Base-by-base conservation (phyloP, 352 stramenopile species). In the Pythium brachiatum region DNA sequence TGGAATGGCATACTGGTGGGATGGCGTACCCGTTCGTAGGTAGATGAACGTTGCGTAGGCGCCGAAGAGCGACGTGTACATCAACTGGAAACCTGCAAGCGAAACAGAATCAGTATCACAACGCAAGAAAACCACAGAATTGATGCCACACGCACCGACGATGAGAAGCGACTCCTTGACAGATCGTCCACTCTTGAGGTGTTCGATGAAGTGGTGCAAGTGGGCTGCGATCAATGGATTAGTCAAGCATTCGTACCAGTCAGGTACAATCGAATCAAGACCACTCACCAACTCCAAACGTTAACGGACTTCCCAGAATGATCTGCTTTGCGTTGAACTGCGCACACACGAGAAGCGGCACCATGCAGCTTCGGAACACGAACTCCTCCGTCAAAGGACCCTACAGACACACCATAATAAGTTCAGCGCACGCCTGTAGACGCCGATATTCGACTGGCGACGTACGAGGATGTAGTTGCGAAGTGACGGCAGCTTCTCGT, bases 21-120 rank as follows among this genome's bases (percentile, higher is more conserved):
- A 21, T n/a, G 11, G 47, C 64, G 12, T 78, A 83, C 83, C 89
- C 58, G 92, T 98, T 73, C 91, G 79, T 39, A 98, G 64, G 70
- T 95, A 98, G 39, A 97, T 64, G 72, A 97, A 97, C 2, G 90
- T 95, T n/a, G 86, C 89, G 71, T 98, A 99, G 5, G 88, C 87
- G 58, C 96, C 96, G 79, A 99, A 99, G 16, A 99, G 69, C 6
- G 84, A 96, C n/a, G 96, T 99, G 71, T 99, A 99, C 32, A 90
- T 70, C 53, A 98, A 87, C 80, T 99, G 96, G 70, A 98, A 95
- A 15, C 82, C 83, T 94, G 56, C 7, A 44, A 15, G n/a, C 5
- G 41, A 41, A 13, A 13, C 8, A 13, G 2, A 27, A 8, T 48
- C n/a, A 48, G 41, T 8, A 26, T 27, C 41, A 48, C 29, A 34